Evolutionary conservation across 495 filamentous ascomycete genomes (phyloP), one percentile per base, ranked within the genome.

Genomic region (Penicillium roqueforti): DNA sequence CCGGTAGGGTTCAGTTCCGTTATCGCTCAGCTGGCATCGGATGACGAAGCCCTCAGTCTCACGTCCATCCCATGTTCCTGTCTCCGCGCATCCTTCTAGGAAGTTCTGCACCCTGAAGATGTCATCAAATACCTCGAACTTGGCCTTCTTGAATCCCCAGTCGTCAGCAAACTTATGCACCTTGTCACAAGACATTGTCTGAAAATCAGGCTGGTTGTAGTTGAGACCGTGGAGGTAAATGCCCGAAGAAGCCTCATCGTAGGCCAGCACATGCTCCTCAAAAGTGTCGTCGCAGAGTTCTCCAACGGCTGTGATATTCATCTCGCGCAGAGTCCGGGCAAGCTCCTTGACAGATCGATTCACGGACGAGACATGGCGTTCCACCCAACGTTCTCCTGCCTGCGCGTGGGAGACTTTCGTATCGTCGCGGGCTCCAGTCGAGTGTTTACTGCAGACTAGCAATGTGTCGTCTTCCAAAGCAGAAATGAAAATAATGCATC

Each of bases 41-140:
- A 98, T 87, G 49, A 98, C 93, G 59, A 98, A 98, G 3, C 93
- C 93, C 68, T 98, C 93, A 3, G 96, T 92, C 57, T 97, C 91
- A 48, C 90, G 86, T 8, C 89, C 92, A 56, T 85, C 84, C 70
- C 92, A 96, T 3, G 87, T 82, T 7, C 92, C 92, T 11, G 87
- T 89, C 67, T 95, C 87, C 2, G 88, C 89, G 53, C 89, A 87
- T 36, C 79, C 72, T 45, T 95, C 88, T 3, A 97, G 78, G 75
- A 98, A 97, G 1, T 65, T 72, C 67, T 86, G 87, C 45, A 93
- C 89, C 5, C 81, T 65, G 14, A 79, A 58, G 51, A 93, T 78
- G 58, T 92, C 81, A 39, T 95, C 82, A 57, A 88, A 88, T 18
- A 87, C 72, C 43, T 92, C 76, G 44, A 88, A 88, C 48, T 91